These are phyloP conservation scores for Gloeostereum incarnatum DNA, from an alignment of 768 basidiomycete genomes.

Conservation along the genomic window DNA sequence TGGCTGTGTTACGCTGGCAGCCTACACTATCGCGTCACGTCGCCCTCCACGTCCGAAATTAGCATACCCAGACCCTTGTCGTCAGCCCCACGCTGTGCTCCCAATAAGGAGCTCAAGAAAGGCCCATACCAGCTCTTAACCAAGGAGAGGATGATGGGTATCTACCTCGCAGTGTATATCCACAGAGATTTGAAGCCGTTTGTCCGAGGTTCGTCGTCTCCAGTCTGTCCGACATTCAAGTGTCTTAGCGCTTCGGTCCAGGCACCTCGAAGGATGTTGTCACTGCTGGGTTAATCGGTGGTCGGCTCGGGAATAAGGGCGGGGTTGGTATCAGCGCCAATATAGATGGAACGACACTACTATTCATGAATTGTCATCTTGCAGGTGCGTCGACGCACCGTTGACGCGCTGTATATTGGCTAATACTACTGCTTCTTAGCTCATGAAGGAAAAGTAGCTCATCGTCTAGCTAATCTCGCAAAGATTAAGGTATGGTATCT, in stretches of 20 bases:
- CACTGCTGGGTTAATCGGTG: conserved; percentile 84
- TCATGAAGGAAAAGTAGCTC: conserved; percentile 64
- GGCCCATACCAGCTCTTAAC: conserved; percentile 80
- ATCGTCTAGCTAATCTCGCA: conserved; percentile 75
- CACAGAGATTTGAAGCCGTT: conserved; percentile 60
- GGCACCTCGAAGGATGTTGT: conserved; percentile 77
- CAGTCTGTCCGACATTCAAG: neutral
- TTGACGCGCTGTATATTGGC: neutral
- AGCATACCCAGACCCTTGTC: conserved; percentile 32
- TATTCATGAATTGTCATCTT: conserved; percentile 89
- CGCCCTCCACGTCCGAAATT: conserved; percentile 32
- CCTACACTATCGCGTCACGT: conserved; percentile 15
- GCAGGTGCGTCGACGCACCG: conserved; percentile 48
- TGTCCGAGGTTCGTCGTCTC: conserved; percentile 40
- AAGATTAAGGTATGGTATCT: conserved; percentile 85
- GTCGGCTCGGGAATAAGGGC: conserved; percentile 88
- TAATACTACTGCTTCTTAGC: conserved; percentile 28
- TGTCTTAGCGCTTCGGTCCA: conserved; percentile 4
- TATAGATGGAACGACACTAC: conserved; percentile 69
- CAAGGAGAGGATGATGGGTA: conserved; percentile 89
- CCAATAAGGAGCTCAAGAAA: conserved; percentile 33
- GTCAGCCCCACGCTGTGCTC: conserved; percentile 28
- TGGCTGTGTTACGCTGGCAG: conserved; percentile 49
- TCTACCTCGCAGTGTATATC: conserved; percentile 71
- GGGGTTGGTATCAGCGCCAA: conserved; percentile 88